phyloP scores from a whole-genome alignment of 257 asterid species.

The Gardenia jasminoides region DNA sequence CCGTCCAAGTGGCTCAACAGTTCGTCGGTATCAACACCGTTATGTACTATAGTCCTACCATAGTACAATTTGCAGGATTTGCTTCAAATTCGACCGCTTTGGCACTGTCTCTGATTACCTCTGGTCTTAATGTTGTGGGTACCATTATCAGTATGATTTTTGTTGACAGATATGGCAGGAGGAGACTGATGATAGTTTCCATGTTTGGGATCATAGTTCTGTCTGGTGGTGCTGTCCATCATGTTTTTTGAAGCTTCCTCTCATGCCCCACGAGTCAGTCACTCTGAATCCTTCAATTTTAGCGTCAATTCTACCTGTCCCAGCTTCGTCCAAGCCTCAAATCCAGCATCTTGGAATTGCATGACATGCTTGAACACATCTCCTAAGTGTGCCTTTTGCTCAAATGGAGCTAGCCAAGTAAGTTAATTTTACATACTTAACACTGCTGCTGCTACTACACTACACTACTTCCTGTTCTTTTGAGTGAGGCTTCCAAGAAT shows the following conservation, averaged over 20 bases:
- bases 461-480: not conserved
- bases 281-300: constrained; percentile 46
- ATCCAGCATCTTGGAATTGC: constrained; percentile 52
- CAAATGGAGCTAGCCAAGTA: constrained; percentile 46
- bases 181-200: constrained; percentile 66
- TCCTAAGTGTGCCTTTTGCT: constrained; percentile 53
- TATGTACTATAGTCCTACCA: constrained; percentile 88
- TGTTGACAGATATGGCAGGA: constrained; percentile 67
- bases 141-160: constrained; percentile 60
- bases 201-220: constrained; percentile 59
- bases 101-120: constrained; percentile 71
- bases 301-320: constrained; percentile 61
- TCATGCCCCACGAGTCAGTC: constrained; percentile 48
- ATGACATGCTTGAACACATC: constrained; percentile 48
- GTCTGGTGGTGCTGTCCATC: constrained; percentile 50
- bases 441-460: not conserved
- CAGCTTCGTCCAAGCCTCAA: constrained; percentile 26
- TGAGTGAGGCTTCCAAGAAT: too few species aligned
- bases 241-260: constrained; percentile 45
- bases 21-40: constrained; percentile 86
- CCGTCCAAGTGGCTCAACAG: constrained; percentile 82
- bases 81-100: constrained; percentile 75
- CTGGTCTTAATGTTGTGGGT: constrained; percentile 73
- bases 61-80: constrained; percentile 72
- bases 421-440: constrained; percentile 26